Evolutionary conservation across 495 filamentous ascomycete species (phyloP).

Genomic region (Aspergillus coremiiformis): DNA sequence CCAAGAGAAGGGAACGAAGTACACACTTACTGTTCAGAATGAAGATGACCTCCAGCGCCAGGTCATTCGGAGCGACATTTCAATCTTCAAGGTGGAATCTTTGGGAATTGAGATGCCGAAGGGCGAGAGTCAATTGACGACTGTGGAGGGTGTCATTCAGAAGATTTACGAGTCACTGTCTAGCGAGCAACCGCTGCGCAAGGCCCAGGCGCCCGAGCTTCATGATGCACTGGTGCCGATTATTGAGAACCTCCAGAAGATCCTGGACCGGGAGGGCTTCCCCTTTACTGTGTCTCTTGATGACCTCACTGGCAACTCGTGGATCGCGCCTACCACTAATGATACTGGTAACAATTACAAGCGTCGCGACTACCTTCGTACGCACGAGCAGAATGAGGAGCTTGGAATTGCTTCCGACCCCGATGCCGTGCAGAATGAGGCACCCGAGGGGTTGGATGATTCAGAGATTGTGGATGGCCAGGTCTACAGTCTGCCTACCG

Average conservation of each 20-base stretch:
- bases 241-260: conserved; percentile 59
- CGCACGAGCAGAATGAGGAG: conserved; percentile 73
- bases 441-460: conserved; percentile 38
- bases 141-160: conserved; percentile 78
- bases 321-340: conserved; percentile 77
- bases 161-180: conserved; percentile 70
- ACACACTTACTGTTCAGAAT: conserved; percentile 62
- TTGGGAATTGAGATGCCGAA: conserved; percentile 87
- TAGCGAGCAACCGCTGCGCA: conserved; percentile 65
- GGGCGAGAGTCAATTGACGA: conserved; percentile 81
- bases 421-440: conserved; percentile 22
- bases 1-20: conserved; percentile 78
- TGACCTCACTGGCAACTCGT: conserved; percentile 94
- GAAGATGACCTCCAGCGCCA: conserved; percentile 72
- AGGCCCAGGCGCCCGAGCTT: conserved; percentile 64
- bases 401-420: conserved; percentile 57
- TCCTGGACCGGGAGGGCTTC: conserved; percentile 65
- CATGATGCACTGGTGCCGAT: conserved; percentile 67
- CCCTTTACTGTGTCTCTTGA: conserved; percentile 85
- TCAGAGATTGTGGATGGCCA: conserved; percentile 81
- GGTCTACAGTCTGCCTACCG: conserved; percentile 82
- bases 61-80: conserved; percentile 85
- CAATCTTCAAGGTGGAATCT: conserved; percentile 71
- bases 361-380: conserved; percentile 72
- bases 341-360: conserved; percentile 70